phyloP scores from a whole-genome alignment of 768 basidiomycete genomes.

The Collybia sordida region DNA sequence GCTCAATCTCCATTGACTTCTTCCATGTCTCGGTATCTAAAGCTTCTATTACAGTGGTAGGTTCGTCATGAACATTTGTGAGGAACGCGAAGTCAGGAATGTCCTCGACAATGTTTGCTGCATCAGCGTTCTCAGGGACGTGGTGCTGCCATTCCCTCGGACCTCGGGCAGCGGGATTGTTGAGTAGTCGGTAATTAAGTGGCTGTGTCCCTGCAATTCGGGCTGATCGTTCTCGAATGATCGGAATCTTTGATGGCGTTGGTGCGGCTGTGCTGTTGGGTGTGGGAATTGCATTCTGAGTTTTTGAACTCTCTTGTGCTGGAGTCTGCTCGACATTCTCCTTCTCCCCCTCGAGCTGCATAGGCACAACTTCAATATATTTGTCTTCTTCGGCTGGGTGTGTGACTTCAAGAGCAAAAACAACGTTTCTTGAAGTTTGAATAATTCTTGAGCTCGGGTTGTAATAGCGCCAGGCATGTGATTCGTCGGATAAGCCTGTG shows the following conservation, averaged over 20 bases:
- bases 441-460: not conserved
- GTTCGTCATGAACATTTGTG: slow-evolving; percentile 1
- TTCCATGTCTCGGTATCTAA: slow-evolving; percentile 14
- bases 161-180: slow-evolving; percentile 2
- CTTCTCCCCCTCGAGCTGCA: not conserved
- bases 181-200: slow-evolving; percentile 5
- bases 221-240: not conserved
- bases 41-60: slow-evolving; percentile 7
- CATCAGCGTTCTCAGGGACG: not conserved
- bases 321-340: not conserved
- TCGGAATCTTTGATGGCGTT: not conserved
- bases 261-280: not conserved
- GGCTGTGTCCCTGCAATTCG: not conserved
- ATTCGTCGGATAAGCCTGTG: not conserved
- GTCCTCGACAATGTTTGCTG: not conserved
- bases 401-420: not conserved
- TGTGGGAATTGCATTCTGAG: not conserved
- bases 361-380: not conserved
- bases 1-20: slow-evolving; percentile 22
- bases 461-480: not conserved
- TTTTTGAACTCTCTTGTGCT: not conserved
- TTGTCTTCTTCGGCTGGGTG: too few relatives aligned
- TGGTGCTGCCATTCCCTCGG: slow-evolving; percentile 3
- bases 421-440: not conserved
- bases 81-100: slow-evolving; percentile 4